These are phyloP conservation scores for Hypoxylon sp. DNA, from an alignment of 2,329 filamentous ascomycete genomes.

Conservation along the genomic window DNA sequence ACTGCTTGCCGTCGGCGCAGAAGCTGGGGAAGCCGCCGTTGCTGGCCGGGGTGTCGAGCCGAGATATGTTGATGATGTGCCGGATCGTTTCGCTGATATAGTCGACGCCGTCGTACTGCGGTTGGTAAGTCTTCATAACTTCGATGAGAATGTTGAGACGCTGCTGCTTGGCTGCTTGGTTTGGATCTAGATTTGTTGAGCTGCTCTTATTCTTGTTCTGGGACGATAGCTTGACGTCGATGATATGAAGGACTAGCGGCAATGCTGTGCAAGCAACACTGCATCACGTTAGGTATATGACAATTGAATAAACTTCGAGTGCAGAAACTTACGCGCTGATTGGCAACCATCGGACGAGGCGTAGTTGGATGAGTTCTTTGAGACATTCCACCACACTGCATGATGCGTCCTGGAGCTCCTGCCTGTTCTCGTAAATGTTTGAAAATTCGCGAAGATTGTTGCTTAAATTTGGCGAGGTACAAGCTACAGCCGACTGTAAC, in stretches of 20 bases:
- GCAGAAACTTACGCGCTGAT: conserved; percentile 58
- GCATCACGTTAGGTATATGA: background rate
- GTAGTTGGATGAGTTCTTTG: conserved; percentile 61
- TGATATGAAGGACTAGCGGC: conserved; percentile 54
- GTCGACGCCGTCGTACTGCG: conserved; percentile 61
- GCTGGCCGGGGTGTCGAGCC: conserved; percentile 51
- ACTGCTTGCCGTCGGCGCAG: conserved; percentile 38
- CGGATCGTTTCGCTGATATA: conserved; percentile 59
- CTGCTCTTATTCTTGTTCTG: conserved; percentile 41
- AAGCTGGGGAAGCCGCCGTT: conserved; percentile 29
- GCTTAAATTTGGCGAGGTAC: conserved; percentile 52
- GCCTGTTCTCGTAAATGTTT: conserved; percentile 56
- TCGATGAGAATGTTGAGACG: conserved; percentile 60
- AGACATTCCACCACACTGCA: conserved; percentile 60
- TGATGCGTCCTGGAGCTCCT: conserved; percentile 60
- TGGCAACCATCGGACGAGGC: conserved; percentile 60
- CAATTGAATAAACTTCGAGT: background rate
- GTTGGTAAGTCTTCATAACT: conserved; percentile 60
- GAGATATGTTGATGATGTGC: conserved; percentile 58
- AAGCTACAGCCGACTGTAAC: conserved; percentile 58
- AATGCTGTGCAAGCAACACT: conserved; percentile 54
- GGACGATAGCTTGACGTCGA: conserved; percentile 55
- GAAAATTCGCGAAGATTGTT: conserved; percentile 52
- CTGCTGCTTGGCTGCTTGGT: conserved; percentile 57
- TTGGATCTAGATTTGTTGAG: conserved; percentile 49